phyloP scores from a whole-genome alignment of 257 asterid genomes.

The Solanum peruvianum region DNA sequence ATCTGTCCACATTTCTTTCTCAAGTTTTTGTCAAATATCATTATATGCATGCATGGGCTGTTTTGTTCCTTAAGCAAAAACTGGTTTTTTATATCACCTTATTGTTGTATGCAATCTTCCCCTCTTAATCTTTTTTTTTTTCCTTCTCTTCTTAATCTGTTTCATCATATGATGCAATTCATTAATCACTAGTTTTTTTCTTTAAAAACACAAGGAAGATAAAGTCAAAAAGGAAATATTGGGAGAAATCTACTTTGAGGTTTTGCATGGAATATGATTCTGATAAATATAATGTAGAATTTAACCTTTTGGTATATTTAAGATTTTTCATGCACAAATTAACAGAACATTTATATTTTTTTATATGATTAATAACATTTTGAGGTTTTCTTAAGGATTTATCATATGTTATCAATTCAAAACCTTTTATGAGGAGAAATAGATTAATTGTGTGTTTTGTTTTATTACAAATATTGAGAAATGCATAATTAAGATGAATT shows the following conservation, averaged over 20 bases:
- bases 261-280: background rate
- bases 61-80: background rate
- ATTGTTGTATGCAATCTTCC: background rate
- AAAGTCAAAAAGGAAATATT: background rate
- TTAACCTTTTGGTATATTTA: background rate
- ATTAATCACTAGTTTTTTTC: background rate
- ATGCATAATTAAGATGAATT: background rate
- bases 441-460: background rate
- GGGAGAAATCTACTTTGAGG: background rate
- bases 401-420: background rate
- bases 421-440: background rate
- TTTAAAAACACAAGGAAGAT: background rate
- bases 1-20: background rate
- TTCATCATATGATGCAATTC: background rate
- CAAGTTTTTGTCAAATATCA: background rate
- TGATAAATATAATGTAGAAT: background rate
- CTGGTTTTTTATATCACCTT: background rate
- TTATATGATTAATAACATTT: background rate
- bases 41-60: background rate
- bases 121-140: background rate
- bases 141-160: background rate
- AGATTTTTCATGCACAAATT: background rate
- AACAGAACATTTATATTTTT: background rate
- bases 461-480: background rate
- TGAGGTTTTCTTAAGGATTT: background rate